Evolutionary conservation across 163 green algal species (phyloP).

Genomic region (Prototheca cutis): DNA sequence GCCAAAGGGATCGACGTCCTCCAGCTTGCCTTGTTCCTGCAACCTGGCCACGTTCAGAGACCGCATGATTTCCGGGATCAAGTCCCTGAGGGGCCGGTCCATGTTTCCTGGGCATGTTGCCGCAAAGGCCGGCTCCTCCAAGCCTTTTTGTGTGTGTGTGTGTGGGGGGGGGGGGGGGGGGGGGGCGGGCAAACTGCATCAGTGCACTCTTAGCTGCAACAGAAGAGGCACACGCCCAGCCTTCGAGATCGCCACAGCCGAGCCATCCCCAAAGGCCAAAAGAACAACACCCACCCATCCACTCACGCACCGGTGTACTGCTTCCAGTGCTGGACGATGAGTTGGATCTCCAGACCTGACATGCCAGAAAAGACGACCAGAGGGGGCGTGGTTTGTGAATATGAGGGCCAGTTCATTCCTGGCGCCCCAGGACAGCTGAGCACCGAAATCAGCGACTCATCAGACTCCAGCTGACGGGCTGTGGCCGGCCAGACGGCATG

Average conservation of each 20-base stretch:
- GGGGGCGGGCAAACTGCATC: too few relatives aligned
- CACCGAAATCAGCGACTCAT: background rate
- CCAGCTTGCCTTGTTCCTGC: background rate
- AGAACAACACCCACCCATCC: too few relatives aligned
- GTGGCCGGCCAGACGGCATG: background rate
- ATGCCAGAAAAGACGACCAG: slow-evolving; percentile 1
- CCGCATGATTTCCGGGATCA: background rate
- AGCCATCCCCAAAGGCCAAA: too few relatives aligned
- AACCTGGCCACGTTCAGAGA: background rate
- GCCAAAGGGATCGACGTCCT: background rate
- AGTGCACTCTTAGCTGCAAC: too few relatives aligned
- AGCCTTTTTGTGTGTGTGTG: too few relatives aligned
- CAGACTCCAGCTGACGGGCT: background rate
- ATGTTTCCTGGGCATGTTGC: background rate
- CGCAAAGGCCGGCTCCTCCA: slow-evolving; percentile 1
- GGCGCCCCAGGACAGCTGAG: background rate
- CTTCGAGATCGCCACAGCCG: too few relatives aligned
- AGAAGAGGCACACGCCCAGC: too few relatives aligned
- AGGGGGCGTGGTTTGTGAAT: background rate
- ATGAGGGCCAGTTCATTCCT: background rate
- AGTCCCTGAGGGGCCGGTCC: background rate
- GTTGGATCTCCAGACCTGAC: background rate
- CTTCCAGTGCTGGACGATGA: background rate
- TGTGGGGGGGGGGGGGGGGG: too few relatives aligned
- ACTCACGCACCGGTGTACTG: background rate